Evolutionary conservation across 1,139 yeast species (phyloP), one percentile per base, ranked within the genome.

Genomic region (Blastobotrys arbuscula): DNA sequence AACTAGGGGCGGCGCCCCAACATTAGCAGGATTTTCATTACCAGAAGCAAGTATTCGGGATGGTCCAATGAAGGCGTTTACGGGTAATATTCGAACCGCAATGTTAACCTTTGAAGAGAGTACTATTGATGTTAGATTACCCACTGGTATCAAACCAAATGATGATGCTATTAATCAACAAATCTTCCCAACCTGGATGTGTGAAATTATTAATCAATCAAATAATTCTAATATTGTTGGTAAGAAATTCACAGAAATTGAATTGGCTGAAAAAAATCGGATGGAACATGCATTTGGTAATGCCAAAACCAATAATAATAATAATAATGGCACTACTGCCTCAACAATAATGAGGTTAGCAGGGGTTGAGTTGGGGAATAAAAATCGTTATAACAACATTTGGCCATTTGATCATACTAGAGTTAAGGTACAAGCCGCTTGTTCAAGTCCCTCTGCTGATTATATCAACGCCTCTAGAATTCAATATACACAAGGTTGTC

Each of bases 351-450:
- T 39, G 39, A 34, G 19, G 10, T 41, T 50, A 7, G 78, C 80
- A 24, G 95, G 95, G 2, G 78, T 86, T 47, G 95, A 86, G 63
- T 75, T 76, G 51, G 94, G 95, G 15, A 53, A 64, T 39, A 70
- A 86, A 63, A 87, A 87, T 65, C 67, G 96, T 50, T 87, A 87
- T 68, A 81, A 84, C 54, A 89, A 87, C 62, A 84, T 87, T 44
- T 75, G 85, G 58, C 83, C 94, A n/a, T 87, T 79, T 64, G 92
- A 84, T 57, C 89, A 84, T 59, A 78, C 92, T 12, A 70, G 95
- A 51, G 96, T 88, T 16, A 76, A 74, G 54, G 67, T 78, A 48
- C 51, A 54, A 48, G n/a, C 53, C 54, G 43, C 54, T 64, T 40
- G 61, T 48, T 42, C 39, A 20, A 44, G 42, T 9, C 44, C 51